These are phyloP conservation scores for Ganoderma resinaceum DNA, from an alignment of 1,284 basidiomycete species.

Conservation along the genomic window DNA sequence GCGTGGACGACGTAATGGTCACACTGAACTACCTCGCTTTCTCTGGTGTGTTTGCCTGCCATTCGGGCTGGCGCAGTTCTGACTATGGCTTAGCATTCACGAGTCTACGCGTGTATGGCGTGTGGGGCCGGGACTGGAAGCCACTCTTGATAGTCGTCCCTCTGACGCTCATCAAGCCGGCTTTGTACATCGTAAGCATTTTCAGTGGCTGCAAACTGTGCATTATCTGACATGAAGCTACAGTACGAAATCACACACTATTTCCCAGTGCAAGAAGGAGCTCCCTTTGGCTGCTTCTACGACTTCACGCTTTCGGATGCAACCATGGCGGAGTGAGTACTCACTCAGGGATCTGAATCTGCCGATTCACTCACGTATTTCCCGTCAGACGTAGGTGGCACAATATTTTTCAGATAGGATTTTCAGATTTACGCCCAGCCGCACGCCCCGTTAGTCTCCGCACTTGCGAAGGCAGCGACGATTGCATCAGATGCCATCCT, in stretches of 20 bases:
- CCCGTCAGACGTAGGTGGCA: background rate
- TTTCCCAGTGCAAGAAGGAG: background rate
- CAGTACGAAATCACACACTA: background rate
- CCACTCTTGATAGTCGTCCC: background rate
- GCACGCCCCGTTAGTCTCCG: background rate
- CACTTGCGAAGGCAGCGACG: background rate
- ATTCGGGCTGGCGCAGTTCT: background rate
- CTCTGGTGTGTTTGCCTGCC: background rate
- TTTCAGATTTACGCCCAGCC: background rate
- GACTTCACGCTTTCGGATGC: background rate
- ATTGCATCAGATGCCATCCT: slow-evolving; percentile 12
- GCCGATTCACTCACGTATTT: background rate
- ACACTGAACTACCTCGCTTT: slow-evolving; percentile 10
- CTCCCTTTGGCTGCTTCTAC: background rate
- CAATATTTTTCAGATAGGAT: background rate
- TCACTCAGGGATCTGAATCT: background rate
- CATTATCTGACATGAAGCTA: background rate
- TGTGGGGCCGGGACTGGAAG: background rate
- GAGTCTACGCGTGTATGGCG: slow-evolving; percentile 2
- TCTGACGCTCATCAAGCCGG: slow-evolving; percentile 8
- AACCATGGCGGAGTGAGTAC: background rate
- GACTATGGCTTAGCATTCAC: background rate
- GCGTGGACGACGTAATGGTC: background rate
- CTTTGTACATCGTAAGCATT: background rate
- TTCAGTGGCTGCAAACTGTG: background rate